A percentile compares a stretch with the other conserved stretches of the same genome.
Evolutionary conservation across 1,284 basidiomycete species (phyloP).

Genomic region (Fomitopsis palustris): DNA sequence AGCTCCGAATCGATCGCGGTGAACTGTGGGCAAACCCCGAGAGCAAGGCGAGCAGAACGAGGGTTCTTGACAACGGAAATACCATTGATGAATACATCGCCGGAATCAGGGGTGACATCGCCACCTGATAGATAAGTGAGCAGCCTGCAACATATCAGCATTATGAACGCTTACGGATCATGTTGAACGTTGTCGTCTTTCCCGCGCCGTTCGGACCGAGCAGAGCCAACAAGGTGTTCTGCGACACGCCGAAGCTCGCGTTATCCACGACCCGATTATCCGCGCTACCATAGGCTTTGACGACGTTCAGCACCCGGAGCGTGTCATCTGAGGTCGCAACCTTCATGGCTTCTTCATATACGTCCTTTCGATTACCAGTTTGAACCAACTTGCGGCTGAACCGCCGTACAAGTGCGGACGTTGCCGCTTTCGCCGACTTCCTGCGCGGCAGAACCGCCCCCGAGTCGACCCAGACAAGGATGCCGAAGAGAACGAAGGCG

Average conservation of each 20-base stretch:
- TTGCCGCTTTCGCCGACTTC: conserved; percentile 6
- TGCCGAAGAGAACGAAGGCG: conserved; percentile 45
- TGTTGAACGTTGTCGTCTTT: conserved; percentile 77
- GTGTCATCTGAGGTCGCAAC: conserved; percentile 50
- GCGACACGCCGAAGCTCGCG: conserved; percentile 65
- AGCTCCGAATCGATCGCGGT: conserved; percentile 78
- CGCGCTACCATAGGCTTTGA: conserved; percentile 53
- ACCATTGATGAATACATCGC: conserved; percentile 65
- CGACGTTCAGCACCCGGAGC: conserved; percentile 59
- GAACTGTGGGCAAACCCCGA: conserved; percentile 82
- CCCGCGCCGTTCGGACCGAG: conserved; percentile 82
- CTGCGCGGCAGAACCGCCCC: conserved; percentile 42
- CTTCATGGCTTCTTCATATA: conserved; percentile 48
- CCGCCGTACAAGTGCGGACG: conserved; percentile 5
- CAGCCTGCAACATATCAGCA: neutral
- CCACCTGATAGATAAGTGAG: conserved; percentile 41
- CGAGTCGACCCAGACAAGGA: conserved; percentile 63
- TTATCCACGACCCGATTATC: conserved; percentile 65
- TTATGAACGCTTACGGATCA: conserved; percentile 52
- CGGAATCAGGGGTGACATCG: conserved; percentile 55
- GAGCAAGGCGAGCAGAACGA: conserved; percentile 55
- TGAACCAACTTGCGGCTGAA: neutral
- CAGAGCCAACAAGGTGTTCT: conserved; percentile 66
- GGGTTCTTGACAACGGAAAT: conserved; percentile 61
- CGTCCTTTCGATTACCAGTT: conserved; percentile 34